Evolutionary conservation across 371 early-diverging fungal genomes (phyloP).

Genomic region (Haplosporangium sp.): DNA sequence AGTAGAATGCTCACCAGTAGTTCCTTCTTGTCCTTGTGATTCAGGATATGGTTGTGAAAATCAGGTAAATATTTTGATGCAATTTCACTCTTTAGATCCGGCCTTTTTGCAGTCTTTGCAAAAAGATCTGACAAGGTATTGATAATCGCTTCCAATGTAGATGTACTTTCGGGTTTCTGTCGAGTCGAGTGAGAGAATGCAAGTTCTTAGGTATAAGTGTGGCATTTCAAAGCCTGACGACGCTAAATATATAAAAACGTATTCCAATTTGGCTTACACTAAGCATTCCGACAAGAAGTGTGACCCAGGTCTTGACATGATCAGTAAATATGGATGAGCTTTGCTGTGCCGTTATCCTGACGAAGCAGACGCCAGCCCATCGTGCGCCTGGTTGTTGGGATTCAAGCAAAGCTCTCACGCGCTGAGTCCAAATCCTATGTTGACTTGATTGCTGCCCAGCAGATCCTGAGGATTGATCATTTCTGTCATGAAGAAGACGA

Average conservation of each 20-base stretch:
- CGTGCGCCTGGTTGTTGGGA: constrained; percentile 66
- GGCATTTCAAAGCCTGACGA: neutral
- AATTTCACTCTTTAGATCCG: constrained; percentile 71
- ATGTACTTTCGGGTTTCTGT: constrained; percentile 62
- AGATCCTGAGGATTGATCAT: constrained; percentile 24
- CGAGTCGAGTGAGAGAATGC: constrained; percentile 11
- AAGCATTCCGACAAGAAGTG: constrained; percentile 49
- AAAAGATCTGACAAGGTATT: constrained; percentile 62
- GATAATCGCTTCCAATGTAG: constrained; percentile 60
- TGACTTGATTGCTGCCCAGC: constrained; percentile 26
- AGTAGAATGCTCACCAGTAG: constrained; percentile 58
- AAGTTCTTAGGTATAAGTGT: neutral
- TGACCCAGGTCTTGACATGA: constrained; percentile 61
- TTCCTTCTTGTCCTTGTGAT: constrained; percentile 59
- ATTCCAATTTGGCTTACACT: constrained; percentile 19
- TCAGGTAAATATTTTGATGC: constrained; percentile 64
- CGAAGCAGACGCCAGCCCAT: constrained; percentile 66
- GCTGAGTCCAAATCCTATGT: constrained; percentile 67
- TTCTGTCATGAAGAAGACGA: constrained; percentile 55
- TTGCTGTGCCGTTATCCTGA: constrained; percentile 66
- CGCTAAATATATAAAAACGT: neutral
- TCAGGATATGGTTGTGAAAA: constrained; percentile 63
- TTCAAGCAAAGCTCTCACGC: constrained; percentile 67
- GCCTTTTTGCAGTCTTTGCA: constrained; percentile 61
- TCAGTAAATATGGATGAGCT: constrained; percentile 58